Evolutionary conservation across 345 rosid species (phyloP), one percentile per base, ranked within the genome.

Genomic region (Lepidium didymum): DNA sequence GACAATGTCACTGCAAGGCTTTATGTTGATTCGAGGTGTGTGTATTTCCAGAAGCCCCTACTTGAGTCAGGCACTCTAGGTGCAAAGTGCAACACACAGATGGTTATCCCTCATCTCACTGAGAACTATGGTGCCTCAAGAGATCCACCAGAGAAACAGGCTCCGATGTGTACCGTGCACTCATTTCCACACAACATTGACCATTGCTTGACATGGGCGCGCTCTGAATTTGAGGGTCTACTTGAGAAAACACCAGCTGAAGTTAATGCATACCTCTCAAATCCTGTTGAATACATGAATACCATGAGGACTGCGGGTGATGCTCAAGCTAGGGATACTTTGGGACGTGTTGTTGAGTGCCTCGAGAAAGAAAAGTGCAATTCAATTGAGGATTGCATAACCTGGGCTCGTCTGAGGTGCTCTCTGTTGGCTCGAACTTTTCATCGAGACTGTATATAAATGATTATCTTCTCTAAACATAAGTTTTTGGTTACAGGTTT

Each of bases 111-210:
- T 62, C 97, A 91, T 78, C 79, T 89, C 49, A 89, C 97, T 8
- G 97, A 91, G 77, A 91, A 91, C 46, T 91, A 91, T 69, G 97
- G 97, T 38, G 97, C 97, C 41, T 91, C 97, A 13, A 72, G 94
- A 67, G 97, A 91, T 44, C 96, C 96, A 16, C 97, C 97, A 12
- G 97, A 91, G 83, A 91, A 86, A 78, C 97, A 91, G 78, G 97
- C 97, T 16, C 96, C 97, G 1, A 91, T 91, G 97, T 91, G 96
- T 80, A 91, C 97, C 4, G 90, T 89, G 63, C 97, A 91, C 74
- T 91, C 97, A 2, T 91, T 91, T 81, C 97, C 96, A 9, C 97
- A 91, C 80, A 91, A 91, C 76, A 91, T 91, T 41, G 97, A 91
- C 76, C 97, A 91, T 71, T 91, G 97, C 78, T 70, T 91, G 68